phyloP scores from a whole-genome alignment of 2,329 filamentous ascomycete species.

The Diaporthe citriasiana region DNA sequence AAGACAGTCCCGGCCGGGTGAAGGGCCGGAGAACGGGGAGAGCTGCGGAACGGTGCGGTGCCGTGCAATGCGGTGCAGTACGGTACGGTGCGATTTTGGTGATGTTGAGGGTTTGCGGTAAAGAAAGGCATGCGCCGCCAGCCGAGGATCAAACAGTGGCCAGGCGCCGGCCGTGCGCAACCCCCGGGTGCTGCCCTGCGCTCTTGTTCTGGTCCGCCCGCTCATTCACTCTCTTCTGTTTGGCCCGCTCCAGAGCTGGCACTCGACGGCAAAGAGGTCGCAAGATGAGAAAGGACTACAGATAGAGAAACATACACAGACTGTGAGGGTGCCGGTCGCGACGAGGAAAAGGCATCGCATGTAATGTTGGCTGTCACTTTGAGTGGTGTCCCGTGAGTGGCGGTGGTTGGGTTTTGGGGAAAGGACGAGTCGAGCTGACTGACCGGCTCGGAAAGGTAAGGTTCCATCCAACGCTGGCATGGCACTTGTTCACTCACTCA shows the following conservation, averaged over 20 bases:
- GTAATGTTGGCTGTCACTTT: neutral
- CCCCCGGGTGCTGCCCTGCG: neutral
- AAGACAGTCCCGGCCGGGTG: neutral
- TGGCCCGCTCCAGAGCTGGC: neutral
- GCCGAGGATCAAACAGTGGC: slow-evolving; percentile 34
- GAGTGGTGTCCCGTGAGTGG: neutral
- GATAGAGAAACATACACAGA: neutral
- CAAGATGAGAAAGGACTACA: neutral
- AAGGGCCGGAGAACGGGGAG: slow-evolving; percentile 8
- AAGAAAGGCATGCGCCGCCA: slow-evolving; percentile 27
- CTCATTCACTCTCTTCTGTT: neutral
- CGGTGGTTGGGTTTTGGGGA: slow-evolving; percentile 31
- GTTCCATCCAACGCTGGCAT: slow-evolving; percentile 17
- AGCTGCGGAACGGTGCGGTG: slow-evolving; percentile 27
- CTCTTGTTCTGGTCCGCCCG: neutral
- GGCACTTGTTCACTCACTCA: neutral
- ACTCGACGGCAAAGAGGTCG: neutral
- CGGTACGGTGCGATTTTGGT: slow-evolving; percentile 17
- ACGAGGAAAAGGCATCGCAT: slow-evolving; percentile 5
- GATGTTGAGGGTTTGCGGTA: slow-evolving; percentile 29
- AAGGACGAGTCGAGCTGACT: slow-evolving; percentile 27
- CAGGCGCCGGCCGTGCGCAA: slow-evolving; percentile 28
- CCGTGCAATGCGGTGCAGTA: slow-evolving; percentile 14
- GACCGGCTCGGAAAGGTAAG: slow-evolving; percentile 30
- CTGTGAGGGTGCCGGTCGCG: neutral